Evolutionary conservation across 805 yeast genomes (phyloP).

Genomic region (Priceomyces carsonii): DNA sequence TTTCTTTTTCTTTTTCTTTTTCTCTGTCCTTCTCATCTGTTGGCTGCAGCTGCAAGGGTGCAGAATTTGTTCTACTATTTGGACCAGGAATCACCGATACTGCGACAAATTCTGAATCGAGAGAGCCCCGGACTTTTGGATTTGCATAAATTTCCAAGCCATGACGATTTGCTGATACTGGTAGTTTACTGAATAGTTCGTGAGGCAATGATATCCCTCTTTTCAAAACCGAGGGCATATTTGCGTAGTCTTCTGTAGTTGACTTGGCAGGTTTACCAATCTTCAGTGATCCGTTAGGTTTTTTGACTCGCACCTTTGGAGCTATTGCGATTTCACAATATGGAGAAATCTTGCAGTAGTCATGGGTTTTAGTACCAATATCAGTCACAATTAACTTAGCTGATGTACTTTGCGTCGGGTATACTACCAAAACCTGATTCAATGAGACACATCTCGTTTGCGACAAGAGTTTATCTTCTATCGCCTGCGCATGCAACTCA

Average conservation of each 20-base stretch:
- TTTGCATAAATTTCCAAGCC: constrained; percentile 49
- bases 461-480: constrained; percentile 72
- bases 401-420: constrained; percentile 58
- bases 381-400: constrained; percentile 57
- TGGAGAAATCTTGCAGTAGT: constrained; percentile 56
- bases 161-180: constrained; percentile 14
- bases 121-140: constrained; percentile 32
- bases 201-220: constrained; percentile 64
- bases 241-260: constrained; percentile 23
- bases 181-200: constrained; percentile 23
- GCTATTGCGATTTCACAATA: constrained; percentile 75
- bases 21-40: constrained; percentile 6
- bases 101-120: constrained; percentile 47
- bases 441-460: constrained; percentile 77
- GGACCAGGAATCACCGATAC: constrained; percentile 59
- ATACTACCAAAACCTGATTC: constrained; percentile 63
- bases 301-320: constrained; percentile 48
- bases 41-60: constrained; percentile 8
- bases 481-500: constrained; percentile 73
- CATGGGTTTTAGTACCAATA: constrained; percentile 42
- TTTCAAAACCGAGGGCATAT: constrained; percentile 40
- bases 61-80: constrained; percentile 19
- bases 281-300: constrained; percentile 25
- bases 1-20: constrained; percentile 10
- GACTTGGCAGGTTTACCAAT: constrained; percentile 19